Evolutionary conservation across 2,329 filamentous ascomycete genomes (phyloP).

Genomic region (Penicillium sp.): DNA sequence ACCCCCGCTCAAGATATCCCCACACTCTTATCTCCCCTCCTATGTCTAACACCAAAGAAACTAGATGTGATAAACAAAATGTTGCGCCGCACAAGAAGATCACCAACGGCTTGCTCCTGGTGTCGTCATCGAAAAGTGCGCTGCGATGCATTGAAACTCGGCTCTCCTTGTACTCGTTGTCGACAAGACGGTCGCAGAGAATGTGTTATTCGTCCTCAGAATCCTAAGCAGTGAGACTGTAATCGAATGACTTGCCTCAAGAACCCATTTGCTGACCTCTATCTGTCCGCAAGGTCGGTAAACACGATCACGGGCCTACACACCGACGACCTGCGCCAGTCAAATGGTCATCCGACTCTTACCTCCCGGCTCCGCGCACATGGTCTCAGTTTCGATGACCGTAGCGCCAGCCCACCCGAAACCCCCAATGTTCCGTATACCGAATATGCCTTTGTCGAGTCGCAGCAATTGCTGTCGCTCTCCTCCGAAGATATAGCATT

Average conservation of each 20-base stretch:
- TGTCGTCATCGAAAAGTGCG: slow-evolving; percentile 36
- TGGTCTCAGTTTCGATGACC: background rate
- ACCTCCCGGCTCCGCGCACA: background rate
- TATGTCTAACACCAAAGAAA: background rate
- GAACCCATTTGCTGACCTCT: background rate
- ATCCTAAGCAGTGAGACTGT: slow-evolving; percentile 12
- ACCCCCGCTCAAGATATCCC: background rate
- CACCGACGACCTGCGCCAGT: background rate
- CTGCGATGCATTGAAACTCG: slow-evolving; percentile 31
- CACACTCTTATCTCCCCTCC: background rate
- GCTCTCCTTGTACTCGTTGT: slow-evolving; percentile 53
- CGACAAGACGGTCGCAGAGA: slow-evolving; percentile 50
- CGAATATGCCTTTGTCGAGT: slow-evolving; percentile 23
- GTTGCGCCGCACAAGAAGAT: slow-evolving; percentile 29
- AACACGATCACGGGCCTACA: background rate
- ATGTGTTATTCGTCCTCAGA: slow-evolving; percentile 37
- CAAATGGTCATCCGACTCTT: background rate
- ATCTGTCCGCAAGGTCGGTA: background rate
- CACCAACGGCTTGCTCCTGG: slow-evolving; percentile 32
- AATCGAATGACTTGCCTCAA: background rate
- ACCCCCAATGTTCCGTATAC: background rate
- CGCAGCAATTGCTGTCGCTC: slow-evolving; percentile 15
- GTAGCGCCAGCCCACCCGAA: background rate
- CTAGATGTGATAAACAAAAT: slow-evolving; percentile 7
- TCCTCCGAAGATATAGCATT: slow-evolving; percentile 49